Base-by-base conservation (phyloP, 768 basidiomycete genomes). In the Dacryopinax spathularia region DNA sequence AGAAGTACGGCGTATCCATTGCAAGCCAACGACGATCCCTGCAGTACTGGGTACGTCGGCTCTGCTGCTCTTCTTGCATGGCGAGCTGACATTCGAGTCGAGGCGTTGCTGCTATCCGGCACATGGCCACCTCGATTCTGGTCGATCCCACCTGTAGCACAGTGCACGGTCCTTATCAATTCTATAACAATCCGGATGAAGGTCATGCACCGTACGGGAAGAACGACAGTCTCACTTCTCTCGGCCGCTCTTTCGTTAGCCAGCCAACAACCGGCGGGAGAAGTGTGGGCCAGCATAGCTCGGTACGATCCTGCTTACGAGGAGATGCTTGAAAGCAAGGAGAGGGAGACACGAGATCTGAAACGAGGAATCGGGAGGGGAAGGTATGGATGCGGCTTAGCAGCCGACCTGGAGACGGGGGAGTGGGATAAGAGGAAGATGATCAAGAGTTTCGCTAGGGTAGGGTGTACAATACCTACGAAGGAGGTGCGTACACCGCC, bases 21-120 rank as follows among this genome's bases (percentile, higher is more conserved):
- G 86, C 89, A 0, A 87, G 85, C 64, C 90, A 91, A 72, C 80
- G 84, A 1, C 83, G 90, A 20, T 91, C 84, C 78, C 75, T 93
- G 3, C 79, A 82, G 67, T 92, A 91, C 70, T 92, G 87, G 87
- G 37, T 35, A 4, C 33, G 66, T 6, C 34, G 68, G 1, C 66
- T 71, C 48, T 13, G 39, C 5, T 18, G 25, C 15, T 13, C 25
- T 29, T 56, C 48, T 56, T 41, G 39, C 6, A 6, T 41, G 3
- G 9, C 13, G 48, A 35, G 43, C 41, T 6, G 64, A 65, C 5
- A 41, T 62, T 7, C 67, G 65, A 34, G 67, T 65, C 0, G 60
- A 62, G 13, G 82, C 84, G 0, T 76, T 84, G 12, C 70, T 85
- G n/a, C 77, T 88, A 16, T 75, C 80, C 2, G 76, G 80, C 56